These are phyloP conservation scores for Cucurbita argyrosperma DNA, from an alignment of 306 rosid genomes.

Conservation along the genomic window DNA sequence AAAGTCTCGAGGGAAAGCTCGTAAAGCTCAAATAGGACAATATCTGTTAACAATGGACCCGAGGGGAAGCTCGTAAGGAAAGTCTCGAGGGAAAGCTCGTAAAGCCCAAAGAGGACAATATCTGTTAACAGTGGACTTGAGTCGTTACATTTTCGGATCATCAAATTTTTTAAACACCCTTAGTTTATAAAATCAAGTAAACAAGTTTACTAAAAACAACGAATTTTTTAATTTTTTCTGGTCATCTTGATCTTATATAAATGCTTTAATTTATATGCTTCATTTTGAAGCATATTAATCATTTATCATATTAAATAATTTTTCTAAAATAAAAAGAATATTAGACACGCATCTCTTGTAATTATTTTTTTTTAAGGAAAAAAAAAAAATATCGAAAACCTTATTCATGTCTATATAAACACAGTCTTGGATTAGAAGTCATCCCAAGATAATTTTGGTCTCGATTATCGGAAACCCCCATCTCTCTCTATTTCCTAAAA, in stretches of 20 bases:
- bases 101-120: too few relatives aligned
- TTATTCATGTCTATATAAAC: not conserved
- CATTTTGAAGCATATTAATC: not conserved
- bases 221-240: not conserved
- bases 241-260: not conserved
- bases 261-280: not conserved
- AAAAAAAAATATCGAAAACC: not conserved
- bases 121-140: too few relatives aligned
- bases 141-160: too few relatives aligned
- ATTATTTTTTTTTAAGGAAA: not conserved
- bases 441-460: not conserved
- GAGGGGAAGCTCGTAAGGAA: too few relatives aligned
- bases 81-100: too few relatives aligned
- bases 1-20: too few relatives aligned
- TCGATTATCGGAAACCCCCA: not conserved
- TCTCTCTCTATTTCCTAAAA: conserved; percentile 6
- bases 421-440: conserved; percentile 11
- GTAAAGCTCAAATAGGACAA: too few relatives aligned
- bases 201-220: not conserved
- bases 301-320: not conserved
- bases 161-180: too few relatives aligned
- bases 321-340: not conserved
- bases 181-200: not conserved
- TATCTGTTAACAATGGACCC: too few relatives aligned
- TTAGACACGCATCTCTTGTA: not conserved